These are phyloP conservation scores for Cladophialophora yegresii DNA, from an alignment of 2,329 filamentous ascomycete genomes.

Conservation along the genomic window DNA sequence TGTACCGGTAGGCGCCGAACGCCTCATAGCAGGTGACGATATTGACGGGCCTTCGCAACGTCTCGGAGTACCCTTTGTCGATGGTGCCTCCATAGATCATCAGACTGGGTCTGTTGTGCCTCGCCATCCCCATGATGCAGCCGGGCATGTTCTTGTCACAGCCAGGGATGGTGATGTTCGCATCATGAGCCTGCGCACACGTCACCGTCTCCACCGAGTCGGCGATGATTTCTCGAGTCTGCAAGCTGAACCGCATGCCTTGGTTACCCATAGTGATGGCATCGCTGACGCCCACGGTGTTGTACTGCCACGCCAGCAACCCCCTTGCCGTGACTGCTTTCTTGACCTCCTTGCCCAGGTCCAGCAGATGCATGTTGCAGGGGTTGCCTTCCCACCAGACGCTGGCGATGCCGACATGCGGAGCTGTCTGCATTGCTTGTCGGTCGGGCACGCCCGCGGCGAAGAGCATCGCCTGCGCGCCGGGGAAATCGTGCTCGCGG, in stretches of 20 bases:
- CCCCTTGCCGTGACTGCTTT: constrained; percentile 74
- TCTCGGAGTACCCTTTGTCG: constrained; percentile 76
- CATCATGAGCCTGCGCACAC: constrained; percentile 88
- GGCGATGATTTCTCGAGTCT: constrained; percentile 87
- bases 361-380: constrained; percentile 79
- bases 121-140: constrained; percentile 82
- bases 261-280: constrained; percentile 85
- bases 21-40: constrained; percentile 88
- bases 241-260: constrained; percentile 93
- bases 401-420: constrained; percentile 86
- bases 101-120: constrained; percentile 87
- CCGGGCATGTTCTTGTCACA: constrained; percentile 99
- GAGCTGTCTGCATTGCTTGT: constrained; percentile 83
- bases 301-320: constrained; percentile 95
- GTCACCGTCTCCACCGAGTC: constrained; percentile 94
- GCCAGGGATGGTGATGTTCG: constrained; percentile 87
- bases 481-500: constrained; percentile 83
- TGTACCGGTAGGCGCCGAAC: constrained; percentile 77
- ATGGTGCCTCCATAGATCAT: constrained; percentile 97
- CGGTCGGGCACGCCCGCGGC: constrained; percentile 82
- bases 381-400: constrained; percentile 99
- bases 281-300: constrained; percentile 85
- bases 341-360: constrained; percentile 86
- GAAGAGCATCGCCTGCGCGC: constrained; percentile 95
- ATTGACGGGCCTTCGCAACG: constrained; percentile 78